A percentile compares a stretch with the other conserved stretches of the same genome.
Evolutionary conservation across 2,329 filamentous ascomycete genomes (phyloP).

Genomic region (Xylariaceae sp.): DNA sequence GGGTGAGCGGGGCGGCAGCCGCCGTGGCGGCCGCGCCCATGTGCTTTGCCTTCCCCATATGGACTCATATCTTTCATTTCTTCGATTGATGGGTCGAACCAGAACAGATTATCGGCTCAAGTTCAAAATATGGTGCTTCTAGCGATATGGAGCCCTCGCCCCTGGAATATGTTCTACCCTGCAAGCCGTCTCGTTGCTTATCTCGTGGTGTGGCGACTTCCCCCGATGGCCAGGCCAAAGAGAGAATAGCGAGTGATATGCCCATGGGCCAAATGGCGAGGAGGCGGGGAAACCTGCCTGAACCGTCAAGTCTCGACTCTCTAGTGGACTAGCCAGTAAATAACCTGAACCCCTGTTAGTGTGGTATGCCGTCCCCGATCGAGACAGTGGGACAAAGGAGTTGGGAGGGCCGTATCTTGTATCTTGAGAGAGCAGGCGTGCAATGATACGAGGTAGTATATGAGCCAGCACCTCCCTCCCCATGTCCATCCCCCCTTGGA

Average conservation of each 20-base stretch:
- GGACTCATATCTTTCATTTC: slow-evolving; percentile 7
- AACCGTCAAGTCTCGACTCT: neutral
- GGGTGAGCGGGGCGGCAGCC: neutral
- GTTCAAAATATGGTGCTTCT: neutral
- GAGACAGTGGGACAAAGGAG: neutral
- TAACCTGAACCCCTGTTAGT: neutral
- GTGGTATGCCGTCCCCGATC: neutral
- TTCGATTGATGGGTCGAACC: slow-evolving; percentile 4
- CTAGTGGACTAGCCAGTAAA: neutral
- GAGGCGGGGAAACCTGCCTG: slow-evolving; percentile 4
- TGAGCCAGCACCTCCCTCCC: slow-evolving; percentile 10
- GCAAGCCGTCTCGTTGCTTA: slow-evolving; percentile 7
- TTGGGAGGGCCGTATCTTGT: too few relatives aligned
- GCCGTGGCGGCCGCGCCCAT: neutral
- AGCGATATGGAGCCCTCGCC: slow-evolving; percentile 8
- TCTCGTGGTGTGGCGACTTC: slow-evolving; percentile 2
- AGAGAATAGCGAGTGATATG: neutral
- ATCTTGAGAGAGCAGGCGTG: neutral
- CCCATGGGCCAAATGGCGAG: neutral
- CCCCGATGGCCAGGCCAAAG: neutral
- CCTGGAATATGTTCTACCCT: slow-evolving; percentile 10
- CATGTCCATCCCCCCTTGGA: too few relatives aligned
- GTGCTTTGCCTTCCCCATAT: slow-evolving; percentile 14
- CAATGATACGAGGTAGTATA: too few relatives aligned
- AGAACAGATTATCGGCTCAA: slow-evolving; percentile 1